Percentiles rank a stretch among this genome's conserved stretches.
Conservation (phyloP, 2,329 filamentous ascomycete genomes). For the Graphium sp. region DNA sequence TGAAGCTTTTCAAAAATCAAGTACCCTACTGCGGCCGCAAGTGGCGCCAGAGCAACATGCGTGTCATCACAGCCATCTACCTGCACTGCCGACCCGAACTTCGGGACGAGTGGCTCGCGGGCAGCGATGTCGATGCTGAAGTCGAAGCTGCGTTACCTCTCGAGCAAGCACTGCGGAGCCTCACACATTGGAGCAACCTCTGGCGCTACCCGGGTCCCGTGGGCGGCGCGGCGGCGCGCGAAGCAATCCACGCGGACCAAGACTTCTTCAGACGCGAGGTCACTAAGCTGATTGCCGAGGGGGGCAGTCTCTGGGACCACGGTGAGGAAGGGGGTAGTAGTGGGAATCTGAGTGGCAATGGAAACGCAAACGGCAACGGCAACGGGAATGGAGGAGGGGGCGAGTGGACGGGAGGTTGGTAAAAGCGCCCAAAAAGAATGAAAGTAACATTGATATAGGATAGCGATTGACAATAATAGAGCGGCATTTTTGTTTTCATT, state of each 20-base stretch:
- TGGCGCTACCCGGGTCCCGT: slow-evolving; percentile 68
- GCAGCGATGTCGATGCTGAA: slow-evolving; percentile 80
- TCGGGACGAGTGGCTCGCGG: slow-evolving; percentile 86
- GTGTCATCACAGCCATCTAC: slow-evolving; percentile 93
- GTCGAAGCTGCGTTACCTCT: slow-evolving; percentile 85
- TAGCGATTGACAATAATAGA: no score
- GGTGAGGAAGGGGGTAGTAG: no score
- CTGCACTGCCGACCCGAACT: slow-evolving; percentile 85
- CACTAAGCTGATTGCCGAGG: slow-evolving; percentile 57
- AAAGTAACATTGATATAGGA: no score
- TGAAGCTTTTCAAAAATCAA: slow-evolving; percentile 97
- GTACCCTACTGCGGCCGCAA: slow-evolving; percentile 96
- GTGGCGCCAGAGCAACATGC: slow-evolving; percentile 97
- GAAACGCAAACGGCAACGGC: no score
- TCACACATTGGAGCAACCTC: slow-evolving; percentile 93
- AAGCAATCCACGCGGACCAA: slow-evolving; percentile 51
- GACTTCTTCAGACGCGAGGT: slow-evolving; percentile 69
- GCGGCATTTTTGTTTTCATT: no score
- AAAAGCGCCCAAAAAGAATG: no score
- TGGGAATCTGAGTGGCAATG: no score
- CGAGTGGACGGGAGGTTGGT: no score
- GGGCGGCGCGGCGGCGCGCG: slow-evolving; percentile 33
- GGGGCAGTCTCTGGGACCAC: no score
- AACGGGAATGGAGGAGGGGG: no score
- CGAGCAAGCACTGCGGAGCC: slow-evolving; percentile 72